Base-by-base conservation (phyloP, 2,329 filamentous ascomycete genomes). In the Trichoderma polysporum region DNA sequence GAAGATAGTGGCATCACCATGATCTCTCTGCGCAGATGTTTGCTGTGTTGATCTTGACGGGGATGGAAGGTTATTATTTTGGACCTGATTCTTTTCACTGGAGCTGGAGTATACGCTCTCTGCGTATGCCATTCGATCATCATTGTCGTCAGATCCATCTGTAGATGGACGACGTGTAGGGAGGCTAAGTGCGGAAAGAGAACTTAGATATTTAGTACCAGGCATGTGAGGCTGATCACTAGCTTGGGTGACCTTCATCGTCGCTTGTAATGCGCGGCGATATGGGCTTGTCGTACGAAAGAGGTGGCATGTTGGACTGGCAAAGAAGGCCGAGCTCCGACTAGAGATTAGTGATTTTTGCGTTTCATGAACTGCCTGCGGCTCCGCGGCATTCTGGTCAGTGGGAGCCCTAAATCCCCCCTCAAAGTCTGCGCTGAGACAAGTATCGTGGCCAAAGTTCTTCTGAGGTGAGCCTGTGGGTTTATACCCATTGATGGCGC, bases 201-300 rank as follows among this genome's bases (percentile, higher is more conserved):
- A 79, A n/a, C 75, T 76, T 57, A 80, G 73, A 72, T 81, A 82
- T 37, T 75, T 78, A 27, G 74, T 75, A 31, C 76, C 77, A 0
- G 76, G 69, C 3, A 74, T 74, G 6, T 69, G 73, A 0, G 67
- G 66, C 2, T 71, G 66, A 5, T 73, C 69, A 2, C 68, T 69
- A 17, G 75, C 73, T 8, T 79, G 71, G 17, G 77, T 76, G 8
- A 76, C 72, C 65, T 77, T 76, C 70, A 85, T 85, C 1, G 76
- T 82, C 58, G 81, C 79, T 52, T 79, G 81, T 35, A 88, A 71
- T 2, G 82, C 83, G 29, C 82, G 82, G 3, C 86, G 82, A 70
- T 84, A 89, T 0, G 86, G 85, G 63, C 85, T 88, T 29, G 80
- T 77, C 0, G 84, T 84, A 31, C 85, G 80, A 68, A 87, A 86